Percentiles rank a stretch among this genome's conserved stretches.
These are phyloP conservation scores for Tuctoria greenei DNA, from an alignment of 176 grass and related monocot species.

Conservation along the genomic window DNA sequence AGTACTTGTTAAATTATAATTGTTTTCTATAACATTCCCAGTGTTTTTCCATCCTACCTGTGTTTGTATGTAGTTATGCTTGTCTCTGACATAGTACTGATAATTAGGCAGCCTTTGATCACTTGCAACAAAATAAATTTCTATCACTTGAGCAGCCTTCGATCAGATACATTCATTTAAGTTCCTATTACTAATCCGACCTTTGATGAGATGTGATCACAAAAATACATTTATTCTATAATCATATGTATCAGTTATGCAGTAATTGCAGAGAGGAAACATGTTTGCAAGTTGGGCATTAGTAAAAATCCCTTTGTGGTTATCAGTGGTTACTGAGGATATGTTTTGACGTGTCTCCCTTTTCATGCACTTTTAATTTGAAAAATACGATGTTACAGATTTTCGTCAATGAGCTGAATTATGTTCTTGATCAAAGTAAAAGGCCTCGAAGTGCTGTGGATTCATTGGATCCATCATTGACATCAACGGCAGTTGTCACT, in stretches of 20 bases:
- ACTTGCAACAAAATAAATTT: neutral
- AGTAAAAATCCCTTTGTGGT: neutral
- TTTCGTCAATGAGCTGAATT: constrained; percentile 49
- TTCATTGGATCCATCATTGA: neutral
- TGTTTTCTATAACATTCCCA: too few species aligned
- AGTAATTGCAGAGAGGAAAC: neutral
- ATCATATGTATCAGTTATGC: neutral
- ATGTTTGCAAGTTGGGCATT: neutral
- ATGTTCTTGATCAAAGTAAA: constrained; percentile 39
- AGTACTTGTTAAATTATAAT: neutral
- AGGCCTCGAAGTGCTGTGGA: neutral
- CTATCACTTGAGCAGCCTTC: neutral
- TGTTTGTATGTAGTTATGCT: neutral
- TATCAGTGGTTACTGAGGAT: neutral
- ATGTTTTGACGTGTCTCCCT: neutral
- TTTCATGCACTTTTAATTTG: neutral
- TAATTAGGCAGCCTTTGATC: neutral
- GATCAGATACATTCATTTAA: neutral
- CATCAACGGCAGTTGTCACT: neutral
- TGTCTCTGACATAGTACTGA: neutral
- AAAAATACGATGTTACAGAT: constrained; percentile 34
- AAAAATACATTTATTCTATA: neutral
- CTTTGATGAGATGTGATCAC: neutral
- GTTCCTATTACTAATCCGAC: neutral
- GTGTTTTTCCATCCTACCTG: neutral